phyloP scores from a whole-genome alignment of 768 basidiomycete species.

The Rhodotorula paludigena region DNA sequence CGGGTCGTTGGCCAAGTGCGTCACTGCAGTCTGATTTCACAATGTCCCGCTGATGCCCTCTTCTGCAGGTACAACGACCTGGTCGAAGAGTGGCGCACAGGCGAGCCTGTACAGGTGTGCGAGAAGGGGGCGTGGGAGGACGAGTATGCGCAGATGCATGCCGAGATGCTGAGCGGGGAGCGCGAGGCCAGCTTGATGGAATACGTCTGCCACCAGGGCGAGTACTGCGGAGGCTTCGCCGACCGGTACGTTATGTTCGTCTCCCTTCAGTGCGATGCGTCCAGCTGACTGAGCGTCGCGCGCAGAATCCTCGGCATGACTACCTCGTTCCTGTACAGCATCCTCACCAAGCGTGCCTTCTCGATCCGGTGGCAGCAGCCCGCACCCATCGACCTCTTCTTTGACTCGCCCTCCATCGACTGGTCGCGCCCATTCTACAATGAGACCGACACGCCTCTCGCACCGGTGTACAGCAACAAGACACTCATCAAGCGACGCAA shows the following conservation, averaged over 20 bases:
- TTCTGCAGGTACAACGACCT: conserved; percentile 25
- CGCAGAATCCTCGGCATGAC: conserved; percentile 18
- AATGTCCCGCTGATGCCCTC: not conserved
- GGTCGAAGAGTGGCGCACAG: conserved; percentile 25
- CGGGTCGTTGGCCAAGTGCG: conserved; percentile 15
- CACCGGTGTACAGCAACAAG: not conserved
- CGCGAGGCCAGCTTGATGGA: conserved; percentile 16
- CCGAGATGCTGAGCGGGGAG: conserved; percentile 14
- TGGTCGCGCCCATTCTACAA: conserved; percentile 15
- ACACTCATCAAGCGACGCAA: not conserved
- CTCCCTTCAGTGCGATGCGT: fast-evolving
- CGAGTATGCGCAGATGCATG: conserved; percentile 18
- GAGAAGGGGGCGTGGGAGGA: conserved; percentile 31
- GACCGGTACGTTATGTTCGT: conserved; percentile 25
- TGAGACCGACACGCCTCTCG: not conserved
- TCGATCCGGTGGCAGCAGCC: conserved; percentile 27
- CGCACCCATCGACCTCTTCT: conserved; percentile 26
- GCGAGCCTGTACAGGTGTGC: conserved; percentile 13
- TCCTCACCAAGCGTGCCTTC: conserved; percentile 29
- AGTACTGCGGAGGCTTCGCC: conserved; percentile 27
- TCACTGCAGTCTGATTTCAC: no score
- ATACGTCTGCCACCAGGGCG: conserved; percentile 4
- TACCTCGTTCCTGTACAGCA: conserved; percentile 11
- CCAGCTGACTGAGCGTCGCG: not conserved
- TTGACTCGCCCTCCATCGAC: conserved; percentile 33